Percentiles rank a stretch among this genome's conserved stretches.
Conservation (phyloP, 441 rosid species). For the Brassica balearica region DNA sequence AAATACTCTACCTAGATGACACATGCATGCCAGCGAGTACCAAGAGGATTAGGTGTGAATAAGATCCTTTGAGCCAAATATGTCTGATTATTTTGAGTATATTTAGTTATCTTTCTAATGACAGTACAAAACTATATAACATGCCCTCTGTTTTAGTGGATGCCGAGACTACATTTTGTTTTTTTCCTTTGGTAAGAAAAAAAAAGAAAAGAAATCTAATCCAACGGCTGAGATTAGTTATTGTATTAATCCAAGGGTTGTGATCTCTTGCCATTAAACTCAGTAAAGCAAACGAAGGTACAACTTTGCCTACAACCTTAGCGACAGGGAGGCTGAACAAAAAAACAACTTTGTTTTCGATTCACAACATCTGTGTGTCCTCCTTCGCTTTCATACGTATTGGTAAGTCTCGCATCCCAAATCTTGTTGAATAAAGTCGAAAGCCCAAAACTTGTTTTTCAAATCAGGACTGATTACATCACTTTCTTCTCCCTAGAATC, state of each 20-base stretch:
- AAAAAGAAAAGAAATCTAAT: neutral
- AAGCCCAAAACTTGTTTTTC: neutral
- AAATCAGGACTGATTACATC: slow-evolving; percentile 10
- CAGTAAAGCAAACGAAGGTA: neutral
- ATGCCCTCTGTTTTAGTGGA: neutral
- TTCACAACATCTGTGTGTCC: slow-evolving; percentile 25
- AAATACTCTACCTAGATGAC: neutral
- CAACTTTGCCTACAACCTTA: neutral
- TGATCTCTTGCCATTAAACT: neutral
- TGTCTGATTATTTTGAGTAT: neutral
- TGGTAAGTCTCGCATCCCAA: slow-evolving; percentile 29
- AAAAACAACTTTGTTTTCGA: neutral
- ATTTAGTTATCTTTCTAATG: slow-evolving; percentile 7
- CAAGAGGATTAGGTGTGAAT: slow-evolving; percentile 10
- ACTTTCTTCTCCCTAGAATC: neutral
- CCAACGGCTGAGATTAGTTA: slow-evolving; percentile 19
- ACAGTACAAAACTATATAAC: neutral
- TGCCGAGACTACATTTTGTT: neutral
- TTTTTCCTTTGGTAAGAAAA: neutral
- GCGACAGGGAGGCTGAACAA: neutral
- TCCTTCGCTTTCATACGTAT: slow-evolving; percentile 24
- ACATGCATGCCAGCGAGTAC: slow-evolving; percentile 1
- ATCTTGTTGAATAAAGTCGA: slow-evolving; percentile 15
- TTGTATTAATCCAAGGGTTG: slow-evolving; percentile 7
- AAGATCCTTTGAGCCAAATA: neutral